A percentile compares a stretch with the other conserved stretches of the same genome.
Evolutionary conservation across 805 yeast genomes (phyloP).

Genomic region (Candida boidinii): DNA sequence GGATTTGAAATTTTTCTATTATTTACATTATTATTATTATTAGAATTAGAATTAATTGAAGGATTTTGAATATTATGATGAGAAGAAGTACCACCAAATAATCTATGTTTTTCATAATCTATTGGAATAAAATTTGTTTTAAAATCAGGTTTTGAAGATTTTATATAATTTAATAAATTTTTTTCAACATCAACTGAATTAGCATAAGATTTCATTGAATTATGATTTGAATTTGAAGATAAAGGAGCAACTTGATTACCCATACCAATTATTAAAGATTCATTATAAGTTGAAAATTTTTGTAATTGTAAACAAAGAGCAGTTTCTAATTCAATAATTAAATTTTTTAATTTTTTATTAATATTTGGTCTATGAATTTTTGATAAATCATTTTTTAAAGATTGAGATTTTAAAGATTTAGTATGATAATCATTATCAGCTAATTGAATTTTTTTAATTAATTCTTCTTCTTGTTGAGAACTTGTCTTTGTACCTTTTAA

Average conservation of each 20-base stretch:
- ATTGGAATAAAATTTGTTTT: conserved; percentile 47
- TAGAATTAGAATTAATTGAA: too few species aligned
- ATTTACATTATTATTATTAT: too few species aligned
- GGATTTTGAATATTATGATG: not conserved
- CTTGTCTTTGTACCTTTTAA: conserved; percentile 72
- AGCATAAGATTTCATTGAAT: conserved; percentile 70
- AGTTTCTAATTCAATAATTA: conserved; percentile 79
- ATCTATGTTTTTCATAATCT: conserved; percentile 63
- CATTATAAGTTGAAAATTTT: conserved; percentile 82
- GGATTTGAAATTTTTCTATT: too few species aligned
- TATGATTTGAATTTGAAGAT: conserved; percentile 25
- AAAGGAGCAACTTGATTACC: conserved; percentile 82
- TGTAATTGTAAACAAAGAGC: conserved; percentile 85
- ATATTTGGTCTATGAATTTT: conserved; percentile 70
- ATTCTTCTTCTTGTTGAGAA: conserved; percentile 86
- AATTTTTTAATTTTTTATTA: conserved; percentile 61
- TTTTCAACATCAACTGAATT: conserved; percentile 73
- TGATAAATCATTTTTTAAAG: conserved; percentile 64
- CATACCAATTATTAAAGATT: conserved; percentile 71
- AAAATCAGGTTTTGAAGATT: conserved; percentile 23
- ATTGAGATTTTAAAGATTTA: conserved; percentile 64
- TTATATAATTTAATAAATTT: conserved; percentile 65
- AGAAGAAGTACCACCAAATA: conserved; percentile 30
- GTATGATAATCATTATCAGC: conserved; percentile 85
- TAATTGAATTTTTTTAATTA: conserved; percentile 65